Evolutionary conservation across 192 early-diverging fungal genomes (phyloP).

Genomic region (Mycoemilia scoparia): DNA sequence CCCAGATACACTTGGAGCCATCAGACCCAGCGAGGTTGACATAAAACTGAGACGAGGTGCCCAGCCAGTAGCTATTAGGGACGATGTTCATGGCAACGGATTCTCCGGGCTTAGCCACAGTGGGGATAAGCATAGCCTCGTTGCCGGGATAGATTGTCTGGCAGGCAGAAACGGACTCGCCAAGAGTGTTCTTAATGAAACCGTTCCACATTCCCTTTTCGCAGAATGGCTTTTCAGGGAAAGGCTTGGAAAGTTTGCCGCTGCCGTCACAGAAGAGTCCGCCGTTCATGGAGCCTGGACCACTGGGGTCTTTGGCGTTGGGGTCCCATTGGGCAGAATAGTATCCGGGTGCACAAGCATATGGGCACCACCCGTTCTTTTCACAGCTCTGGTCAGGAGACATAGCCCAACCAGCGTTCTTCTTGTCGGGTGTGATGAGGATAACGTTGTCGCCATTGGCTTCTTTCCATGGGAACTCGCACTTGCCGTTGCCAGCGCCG

Average conservation of each 20-base stretch:
- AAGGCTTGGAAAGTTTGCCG: conserved; percentile 17
- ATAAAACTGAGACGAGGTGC: conserved; percentile 27
- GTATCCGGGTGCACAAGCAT: conserved; percentile 21
- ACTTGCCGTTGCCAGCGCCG: too few species aligned
- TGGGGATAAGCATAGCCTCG: conserved; percentile 30
- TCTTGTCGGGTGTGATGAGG: conserved; percentile 8
- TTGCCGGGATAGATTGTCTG: conserved; percentile 28
- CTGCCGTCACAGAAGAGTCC: conserved; percentile 11
- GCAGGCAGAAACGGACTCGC: conserved; percentile 21
- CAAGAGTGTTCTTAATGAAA: conserved; percentile 12
- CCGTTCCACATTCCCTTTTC: conserved; percentile 15
- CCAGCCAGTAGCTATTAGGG: conserved; percentile 24
- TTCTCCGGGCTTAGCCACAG: conserved; percentile 11
- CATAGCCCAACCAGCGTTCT: conserved; percentile 29
- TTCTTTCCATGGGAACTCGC: conserved; percentile 28
- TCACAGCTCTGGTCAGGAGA: conserved; percentile 22
- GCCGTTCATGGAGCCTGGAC: conserved; percentile 24
- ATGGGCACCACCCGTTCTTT: conserved; percentile 19
- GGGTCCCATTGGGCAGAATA: conserved; percentile 29
- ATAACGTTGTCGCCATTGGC: conserved; percentile 19
- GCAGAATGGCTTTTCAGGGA: conserved; percentile 15
- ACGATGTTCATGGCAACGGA: conserved; percentile 14
- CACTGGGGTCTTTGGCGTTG: conserved; percentile 9
- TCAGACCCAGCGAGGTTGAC: conserved; percentile 21
- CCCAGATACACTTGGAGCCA: conserved; percentile 21